These are phyloP conservation scores for Penicillium freii DNA, from an alignment of 2,329 filamentous ascomycete species.

Conservation along the genomic window DNA sequence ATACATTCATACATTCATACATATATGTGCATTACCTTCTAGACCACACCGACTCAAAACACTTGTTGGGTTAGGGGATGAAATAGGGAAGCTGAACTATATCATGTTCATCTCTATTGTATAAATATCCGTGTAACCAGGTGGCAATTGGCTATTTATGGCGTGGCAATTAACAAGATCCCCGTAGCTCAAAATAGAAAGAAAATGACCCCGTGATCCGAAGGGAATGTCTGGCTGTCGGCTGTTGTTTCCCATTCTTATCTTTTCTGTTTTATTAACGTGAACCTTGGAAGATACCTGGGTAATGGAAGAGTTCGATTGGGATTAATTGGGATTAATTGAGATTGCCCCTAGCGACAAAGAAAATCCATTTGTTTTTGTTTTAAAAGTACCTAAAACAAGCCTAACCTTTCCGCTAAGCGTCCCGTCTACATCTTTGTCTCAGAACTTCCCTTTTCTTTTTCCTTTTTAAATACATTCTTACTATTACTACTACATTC, in stretches of 20 bases:
- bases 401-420: slow-evolving; percentile 2
- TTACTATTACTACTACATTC: background rate
- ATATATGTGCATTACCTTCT: background rate
- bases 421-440: slow-evolving; percentile 7
- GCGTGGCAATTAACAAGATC: slow-evolving; percentile 3
- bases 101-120: too few relatives aligned
- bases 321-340: too few relatives aligned
- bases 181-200: background rate
- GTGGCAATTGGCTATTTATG: background rate
- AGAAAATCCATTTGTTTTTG: too few relatives aligned
- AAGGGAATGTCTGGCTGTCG: background rate
- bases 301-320: too few relatives aligned
- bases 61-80: background rate
- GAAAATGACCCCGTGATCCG: background rate
- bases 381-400: background rate
- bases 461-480: background rate
- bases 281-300: background rate
- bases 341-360: slow-evolving; percentile 17
- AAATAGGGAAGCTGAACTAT: too few relatives aligned
- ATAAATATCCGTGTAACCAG: background rate
- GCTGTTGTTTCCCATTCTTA: background rate
- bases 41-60: background rate
- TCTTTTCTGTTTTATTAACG: too few relatives aligned
- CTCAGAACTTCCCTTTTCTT: background rate
- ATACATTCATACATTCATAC: background rate